Evolutionary conservation across 2,329 filamentous ascomycete species (phyloP).

Genomic region (Hysterium pulicare): DNA sequence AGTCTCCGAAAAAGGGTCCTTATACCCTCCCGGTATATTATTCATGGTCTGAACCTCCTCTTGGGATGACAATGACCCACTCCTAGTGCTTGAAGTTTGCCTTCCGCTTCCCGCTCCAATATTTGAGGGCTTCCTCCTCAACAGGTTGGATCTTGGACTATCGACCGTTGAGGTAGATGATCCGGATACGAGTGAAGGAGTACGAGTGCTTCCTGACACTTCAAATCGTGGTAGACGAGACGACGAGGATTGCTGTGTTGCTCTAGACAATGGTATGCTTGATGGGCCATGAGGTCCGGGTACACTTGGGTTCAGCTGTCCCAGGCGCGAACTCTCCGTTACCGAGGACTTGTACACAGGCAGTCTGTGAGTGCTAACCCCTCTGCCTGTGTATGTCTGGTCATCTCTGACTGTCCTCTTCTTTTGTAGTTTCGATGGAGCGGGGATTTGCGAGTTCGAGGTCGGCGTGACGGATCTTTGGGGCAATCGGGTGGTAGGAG

Average conservation of each 20-base stretch:
- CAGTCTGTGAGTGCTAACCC: constrained; percentile 16
- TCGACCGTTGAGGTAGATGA: constrained; percentile 47
- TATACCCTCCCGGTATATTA: constrained; percentile 30
- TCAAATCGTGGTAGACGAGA: constrained; percentile 36
- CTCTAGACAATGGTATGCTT: constrained; percentile 18
- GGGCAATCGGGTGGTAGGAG: constrained; percentile 33
- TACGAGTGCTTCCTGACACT: constrained; percentile 33
- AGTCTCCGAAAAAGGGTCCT: constrained; percentile 41
- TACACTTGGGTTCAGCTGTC: constrained; percentile 19
- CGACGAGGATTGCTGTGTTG: constrained; percentile 21
- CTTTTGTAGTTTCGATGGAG: constrained; percentile 36
- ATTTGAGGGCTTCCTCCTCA: constrained; percentile 44
- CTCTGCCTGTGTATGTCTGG: constrained; percentile 16
- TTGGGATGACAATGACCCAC: constrained; percentile 32
- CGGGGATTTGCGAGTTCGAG: constrained; percentile 23
- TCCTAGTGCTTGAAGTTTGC: constrained; percentile 29
- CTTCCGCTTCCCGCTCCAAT: constrained; percentile 32
- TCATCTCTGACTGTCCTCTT: constrained; percentile 33
- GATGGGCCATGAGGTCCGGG: constrained; percentile 17
- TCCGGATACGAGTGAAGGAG: constrained; percentile 48
- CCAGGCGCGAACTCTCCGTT: constrained; percentile 19
- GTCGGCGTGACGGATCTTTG: constrained; percentile 35
- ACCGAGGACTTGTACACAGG: constrained; percentile 13
- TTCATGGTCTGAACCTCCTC: constrained; percentile 26
- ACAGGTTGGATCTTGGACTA: constrained; percentile 42